Conservation (phyloP, 1,284 basidiomycete genomes). For the Volvariella volvacea region DNA sequence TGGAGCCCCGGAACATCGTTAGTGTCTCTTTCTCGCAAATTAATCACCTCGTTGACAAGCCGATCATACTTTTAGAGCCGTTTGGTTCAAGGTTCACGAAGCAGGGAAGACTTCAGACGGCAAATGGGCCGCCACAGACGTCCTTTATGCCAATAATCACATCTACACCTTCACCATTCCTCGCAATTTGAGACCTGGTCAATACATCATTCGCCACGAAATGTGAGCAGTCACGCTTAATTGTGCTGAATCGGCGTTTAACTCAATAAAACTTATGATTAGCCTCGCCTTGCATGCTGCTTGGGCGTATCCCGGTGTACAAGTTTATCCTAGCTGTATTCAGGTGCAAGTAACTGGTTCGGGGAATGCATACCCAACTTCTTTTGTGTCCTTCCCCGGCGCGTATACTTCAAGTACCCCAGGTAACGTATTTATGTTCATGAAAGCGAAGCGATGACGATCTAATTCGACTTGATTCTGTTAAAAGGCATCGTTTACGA, state of each 20-base stretch:
- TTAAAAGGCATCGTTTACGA: neutral
- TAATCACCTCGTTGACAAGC: neutral
- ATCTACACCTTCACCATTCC: conserved; percentile 42
- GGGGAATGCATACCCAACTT: conserved; percentile 38
- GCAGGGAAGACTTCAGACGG: conserved; percentile 36
- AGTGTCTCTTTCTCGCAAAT: conserved; percentile 12
- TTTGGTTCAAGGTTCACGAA: conserved; percentile 44
- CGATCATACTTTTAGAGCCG: conserved; percentile 19
- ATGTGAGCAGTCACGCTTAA: conserved; percentile 24
- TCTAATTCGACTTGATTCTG: neutral
- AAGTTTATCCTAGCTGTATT: conserved; percentile 44
- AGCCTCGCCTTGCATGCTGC: neutral
- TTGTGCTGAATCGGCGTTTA: too few species aligned
- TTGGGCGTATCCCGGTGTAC: conserved; percentile 30
- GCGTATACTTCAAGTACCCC: conserved; percentile 34
- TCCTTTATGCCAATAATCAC: conserved; percentile 29
- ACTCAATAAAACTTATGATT: too few species aligned
- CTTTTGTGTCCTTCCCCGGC: conserved; percentile 47
- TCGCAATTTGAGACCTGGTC: conserved; percentile 33
- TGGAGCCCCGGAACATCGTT: conserved; percentile 36
- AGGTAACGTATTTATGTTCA: neutral
- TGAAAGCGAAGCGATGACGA: too few species aligned
- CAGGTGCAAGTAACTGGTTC: conserved; percentile 45
- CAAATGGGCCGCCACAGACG: conserved; percentile 36
- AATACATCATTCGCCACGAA: conserved; percentile 46